phyloP scores from a whole-genome alignment of 305 asterid genomes.

The Fraxinus angustifolia region DNA sequence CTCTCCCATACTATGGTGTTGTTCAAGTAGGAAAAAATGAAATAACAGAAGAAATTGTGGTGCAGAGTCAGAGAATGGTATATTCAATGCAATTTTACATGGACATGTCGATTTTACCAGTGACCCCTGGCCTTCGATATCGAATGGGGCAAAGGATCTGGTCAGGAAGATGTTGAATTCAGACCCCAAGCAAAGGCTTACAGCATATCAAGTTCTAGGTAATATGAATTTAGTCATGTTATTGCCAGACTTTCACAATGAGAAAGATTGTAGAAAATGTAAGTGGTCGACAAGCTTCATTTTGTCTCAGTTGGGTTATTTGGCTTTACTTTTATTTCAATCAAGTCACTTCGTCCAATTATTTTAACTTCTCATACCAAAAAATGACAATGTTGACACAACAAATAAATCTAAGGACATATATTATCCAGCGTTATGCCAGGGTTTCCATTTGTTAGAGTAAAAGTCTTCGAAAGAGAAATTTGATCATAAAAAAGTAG shows the following conservation, averaged over 20 bases:
- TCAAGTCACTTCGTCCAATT: no score
- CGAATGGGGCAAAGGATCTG: neutral
- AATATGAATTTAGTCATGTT: neutral
- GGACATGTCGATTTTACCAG: neutral
- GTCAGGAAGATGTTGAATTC: neutral
- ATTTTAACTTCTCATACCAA: no score
- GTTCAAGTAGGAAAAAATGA: neutral
- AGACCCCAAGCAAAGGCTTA: neutral
- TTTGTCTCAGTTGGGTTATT: neutral
- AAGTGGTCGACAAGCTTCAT: neutral
- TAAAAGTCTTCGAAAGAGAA: no score
- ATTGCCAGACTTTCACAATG: no score
- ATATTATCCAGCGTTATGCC: no score
- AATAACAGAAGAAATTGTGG: neutral
- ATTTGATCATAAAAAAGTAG: no score
- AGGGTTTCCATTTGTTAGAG: no score
- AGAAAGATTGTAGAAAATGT: no score
- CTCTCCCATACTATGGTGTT: neutral
- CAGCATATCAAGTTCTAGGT: neutral
- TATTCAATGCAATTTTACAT: slow-evolving; percentile 33
- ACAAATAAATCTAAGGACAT: no score
- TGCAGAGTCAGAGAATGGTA: slow-evolving; percentile 51
- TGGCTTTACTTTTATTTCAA: neutral
- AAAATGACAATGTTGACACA: no score
- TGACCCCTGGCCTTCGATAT: neutral